These are phyloP conservation scores for Isoetes taiwanensis DNA, from an alignment of 75 land plant species.

Conservation along the genomic window DNA sequence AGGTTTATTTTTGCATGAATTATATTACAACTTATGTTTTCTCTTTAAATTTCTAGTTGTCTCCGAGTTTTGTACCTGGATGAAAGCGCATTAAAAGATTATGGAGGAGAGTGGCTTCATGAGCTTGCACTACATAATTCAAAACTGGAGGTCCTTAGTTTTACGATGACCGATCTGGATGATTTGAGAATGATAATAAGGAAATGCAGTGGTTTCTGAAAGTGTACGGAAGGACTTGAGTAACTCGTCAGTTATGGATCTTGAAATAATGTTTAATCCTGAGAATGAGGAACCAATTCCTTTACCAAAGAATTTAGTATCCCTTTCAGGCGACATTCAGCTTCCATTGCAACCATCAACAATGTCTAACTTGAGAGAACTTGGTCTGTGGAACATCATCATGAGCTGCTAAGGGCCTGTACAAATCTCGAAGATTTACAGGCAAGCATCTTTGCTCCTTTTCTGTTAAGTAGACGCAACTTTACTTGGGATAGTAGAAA, in stretches of 20 bases:
- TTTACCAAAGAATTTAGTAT: no score
- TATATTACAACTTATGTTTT: no score
- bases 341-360: constrained; percentile 27
- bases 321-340: no score
- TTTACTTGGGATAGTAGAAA: no score
- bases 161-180: constrained; percentile 55
- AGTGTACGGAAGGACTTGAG: no score
- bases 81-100: constrained; percentile 57
- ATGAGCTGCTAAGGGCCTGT: constrained; percentile 56
- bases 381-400: constrained; percentile 72
- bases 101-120: constrained; percentile 76
- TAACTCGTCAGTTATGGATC: no score
- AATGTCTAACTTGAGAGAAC: constrained; percentile 41
- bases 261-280: no score
- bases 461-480: no score
- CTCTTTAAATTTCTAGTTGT: constrained; percentile 8
- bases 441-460: constrained; percentile 42
- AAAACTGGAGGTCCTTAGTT: constrained; percentile 51
- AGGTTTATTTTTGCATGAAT: no score
- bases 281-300: no score
- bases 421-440: constrained; percentile 74
- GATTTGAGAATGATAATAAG: no score
- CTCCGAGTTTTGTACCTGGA: constrained; percentile 34
- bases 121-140: constrained; percentile 54
- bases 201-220: no score